Base-by-base conservation (phyloP, 2,329 filamentous ascomycete species). In the Talaromyces sp. region DNA sequence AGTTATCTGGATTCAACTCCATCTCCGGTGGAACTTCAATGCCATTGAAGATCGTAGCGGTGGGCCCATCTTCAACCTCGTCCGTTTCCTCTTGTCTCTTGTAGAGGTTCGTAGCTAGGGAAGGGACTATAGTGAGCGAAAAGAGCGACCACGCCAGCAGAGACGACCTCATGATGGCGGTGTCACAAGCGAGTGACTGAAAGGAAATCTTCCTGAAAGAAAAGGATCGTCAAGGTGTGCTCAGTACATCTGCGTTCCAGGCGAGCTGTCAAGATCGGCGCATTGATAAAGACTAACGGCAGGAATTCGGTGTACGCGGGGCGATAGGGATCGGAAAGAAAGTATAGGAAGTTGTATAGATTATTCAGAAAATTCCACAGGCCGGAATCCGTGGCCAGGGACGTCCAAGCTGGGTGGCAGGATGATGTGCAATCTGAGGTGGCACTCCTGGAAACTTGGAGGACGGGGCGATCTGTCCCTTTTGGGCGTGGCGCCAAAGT, bases 21-120 rank as follows among this genome's bases (percentile, higher is more conserved):
- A 77, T 78, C 73, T 85, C 76, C 11, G 82, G 78, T 38, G 83
- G 83, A 25, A 85, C 83, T 69, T 81, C 76, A 27, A 84, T 72
- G 29, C 76, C 82, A 76, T 85, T 85, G 73, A 85, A 85, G 31
- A 76, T 72, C 15, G 82, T 83, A 47, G 77, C 72, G 67, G 61
- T 22, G 45, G 61, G 45, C 34, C 49, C 71, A 61, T 67, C 47
- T 10, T 70, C 67, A n/a, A 61, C 64, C 43, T 68, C 68, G 61
- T 45, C 51, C 38, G 53, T 56, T 38, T 25, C 53, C 29, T 58
- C 63, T n/a, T 53, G 61, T 70, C 75, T 73, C 64, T 76, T 76
- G 38, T 72, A 69, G 36, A 78, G 62, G 38, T 64, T 58, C 25
- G 71, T 66, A 65, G 76, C 75, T 63, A 77, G 68, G 63, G 73